These are phyloP conservation scores for Senna tora DNA, from an alignment of 306 rosid genomes.

Conservation along the genomic window DNA sequence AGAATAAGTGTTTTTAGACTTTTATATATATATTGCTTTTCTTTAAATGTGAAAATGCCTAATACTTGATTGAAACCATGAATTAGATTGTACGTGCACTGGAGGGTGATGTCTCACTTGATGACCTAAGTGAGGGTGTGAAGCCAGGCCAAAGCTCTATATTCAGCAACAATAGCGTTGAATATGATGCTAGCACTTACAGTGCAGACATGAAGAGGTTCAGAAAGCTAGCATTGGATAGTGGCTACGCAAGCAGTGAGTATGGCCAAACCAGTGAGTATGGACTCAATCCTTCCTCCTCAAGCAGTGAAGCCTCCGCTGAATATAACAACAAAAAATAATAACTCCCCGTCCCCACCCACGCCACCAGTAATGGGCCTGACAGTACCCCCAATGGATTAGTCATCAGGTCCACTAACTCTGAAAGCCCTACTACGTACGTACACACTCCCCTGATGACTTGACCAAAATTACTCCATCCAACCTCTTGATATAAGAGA, in stretches of 20 bases:
- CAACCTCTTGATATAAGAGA: not conserved
- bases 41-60: not conserved
- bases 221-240: slow-evolving; percentile 47
- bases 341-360: too few relatives aligned
- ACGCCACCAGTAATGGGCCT: too few relatives aligned
- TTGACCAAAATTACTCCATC: not conserved
- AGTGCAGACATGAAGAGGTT: slow-evolving; percentile 62
- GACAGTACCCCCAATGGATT: too few relatives aligned
- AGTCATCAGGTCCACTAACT: too few relatives aligned
- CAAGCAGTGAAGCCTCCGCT: slow-evolving; percentile 54
- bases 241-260: slow-evolving; percentile 61
- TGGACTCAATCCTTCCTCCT: slow-evolving; percentile 60
- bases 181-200: slow-evolving; percentile 50
- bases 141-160: slow-evolving; percentile 52
- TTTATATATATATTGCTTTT: too few relatives aligned
- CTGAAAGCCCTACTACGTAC: not conserved
- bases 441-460: slow-evolving; percentile 23
- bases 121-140: slow-evolving; percentile 61
- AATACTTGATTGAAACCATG: slow-evolving; percentile 13
- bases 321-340: slow-evolving; percentile 26
- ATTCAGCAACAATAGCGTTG: slow-evolving; percentile 41
- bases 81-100: slow-evolving; percentile 71
- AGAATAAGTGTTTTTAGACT: too few relatives aligned
- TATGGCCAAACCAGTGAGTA: slow-evolving; percentile 66
- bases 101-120: slow-evolving; percentile 79